Evolutionary conservation across 768 basidiomycete genomes (phyloP).

Genomic region (Leccinum uliginosum): DNA sequence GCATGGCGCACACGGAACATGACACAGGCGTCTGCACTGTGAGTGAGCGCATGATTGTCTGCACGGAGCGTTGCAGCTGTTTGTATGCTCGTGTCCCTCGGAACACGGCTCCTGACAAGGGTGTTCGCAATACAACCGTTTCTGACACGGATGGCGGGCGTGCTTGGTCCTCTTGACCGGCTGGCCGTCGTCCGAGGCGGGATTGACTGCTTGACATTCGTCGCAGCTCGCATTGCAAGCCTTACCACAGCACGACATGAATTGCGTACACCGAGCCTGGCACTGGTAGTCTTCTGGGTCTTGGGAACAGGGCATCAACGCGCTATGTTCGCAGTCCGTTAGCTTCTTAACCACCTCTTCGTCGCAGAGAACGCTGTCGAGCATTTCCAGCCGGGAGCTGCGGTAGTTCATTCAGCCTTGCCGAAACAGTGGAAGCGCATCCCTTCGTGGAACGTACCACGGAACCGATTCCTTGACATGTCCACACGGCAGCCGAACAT

Average conservation of each 20-base stretch:
- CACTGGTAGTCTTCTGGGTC: slow-evolving; percentile 42
- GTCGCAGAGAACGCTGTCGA: slow-evolving; percentile 42
- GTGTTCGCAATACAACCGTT: slow-evolving; percentile 53
- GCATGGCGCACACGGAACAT: slow-evolving; percentile 56
- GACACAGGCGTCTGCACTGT: slow-evolving; percentile 45
- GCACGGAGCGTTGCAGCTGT: slow-evolving; percentile 42
- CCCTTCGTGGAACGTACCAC: slow-evolving; percentile 39
- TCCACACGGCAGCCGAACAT: slow-evolving; percentile 55
- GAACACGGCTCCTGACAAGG: slow-evolving; percentile 48
- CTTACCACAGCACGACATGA: slow-evolving; percentile 51
- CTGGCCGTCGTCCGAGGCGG: neutral
- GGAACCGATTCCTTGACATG: slow-evolving; percentile 41
- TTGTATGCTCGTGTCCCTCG: slow-evolving; percentile 44
- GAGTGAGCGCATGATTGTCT: slow-evolving; percentile 54
- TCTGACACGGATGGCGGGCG: slow-evolving; percentile 45
- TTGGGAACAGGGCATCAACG: slow-evolving; percentile 42
- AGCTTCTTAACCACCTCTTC: slow-evolving; percentile 41
- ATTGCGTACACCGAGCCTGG: slow-evolving; percentile 35
- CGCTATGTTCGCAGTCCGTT: slow-evolving; percentile 50
- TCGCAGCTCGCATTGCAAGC: slow-evolving; percentile 46
- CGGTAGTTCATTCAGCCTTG: neutral
- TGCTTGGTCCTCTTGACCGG: slow-evolving; percentile 35
- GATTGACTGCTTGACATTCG: slow-evolving; percentile 39
- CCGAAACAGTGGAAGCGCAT: neutral
- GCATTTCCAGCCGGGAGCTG: slow-evolving; percentile 45